Conservation (phyloP, 2,329 filamentous ascomycete species). For the Neofusicoccum kwambonambiense region DNA sequence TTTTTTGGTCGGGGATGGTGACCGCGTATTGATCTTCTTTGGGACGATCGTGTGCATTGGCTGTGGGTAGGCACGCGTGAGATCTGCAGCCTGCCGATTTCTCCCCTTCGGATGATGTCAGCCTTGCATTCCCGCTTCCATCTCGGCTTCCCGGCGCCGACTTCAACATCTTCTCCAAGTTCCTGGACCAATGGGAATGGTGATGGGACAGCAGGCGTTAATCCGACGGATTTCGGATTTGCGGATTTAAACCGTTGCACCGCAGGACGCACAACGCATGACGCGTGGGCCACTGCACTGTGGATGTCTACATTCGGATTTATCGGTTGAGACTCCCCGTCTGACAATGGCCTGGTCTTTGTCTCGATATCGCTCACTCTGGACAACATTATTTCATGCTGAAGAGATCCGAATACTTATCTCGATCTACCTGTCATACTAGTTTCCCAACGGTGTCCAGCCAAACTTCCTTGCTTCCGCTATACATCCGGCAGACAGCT, state of each 20-base stretch:
- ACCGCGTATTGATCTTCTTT: neutral
- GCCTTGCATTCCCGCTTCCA: neutral
- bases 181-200: neutral
- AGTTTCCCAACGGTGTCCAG: neutral
- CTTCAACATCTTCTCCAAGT: neutral
- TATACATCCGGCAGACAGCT: neutral
- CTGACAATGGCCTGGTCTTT: neutral
- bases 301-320: neutral
- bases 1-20: neutral
- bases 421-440: neutral
- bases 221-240: slow-evolving; percentile 8
- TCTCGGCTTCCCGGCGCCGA: neutral
- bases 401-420: neutral
- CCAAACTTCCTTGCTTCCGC: neutral
- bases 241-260: neutral
- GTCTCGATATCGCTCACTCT: neutral
- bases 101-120: neutral
- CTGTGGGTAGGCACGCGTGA: neutral
- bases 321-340: neutral
- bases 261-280: neutral
- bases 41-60: neutral
- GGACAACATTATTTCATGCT: neutral
- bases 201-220: neutral
- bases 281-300: neutral
- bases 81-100: neutral